phyloP scores from a whole-genome alignment of 768 basidiomycete species.

The Tylopilus rubrobrunneus region DNA sequence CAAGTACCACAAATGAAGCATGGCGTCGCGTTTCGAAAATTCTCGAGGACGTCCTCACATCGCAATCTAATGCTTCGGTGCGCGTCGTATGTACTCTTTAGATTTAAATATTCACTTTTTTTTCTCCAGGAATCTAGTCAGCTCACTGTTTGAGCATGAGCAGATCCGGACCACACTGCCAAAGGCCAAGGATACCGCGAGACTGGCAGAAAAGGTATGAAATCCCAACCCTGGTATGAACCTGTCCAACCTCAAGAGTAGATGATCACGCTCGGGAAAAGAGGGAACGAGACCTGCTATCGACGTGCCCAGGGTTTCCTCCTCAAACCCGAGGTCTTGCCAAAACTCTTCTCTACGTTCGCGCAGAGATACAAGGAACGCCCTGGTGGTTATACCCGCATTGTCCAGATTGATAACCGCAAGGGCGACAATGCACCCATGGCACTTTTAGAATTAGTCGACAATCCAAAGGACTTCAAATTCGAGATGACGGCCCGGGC shows the following conservation, averaged over 20 bases:
- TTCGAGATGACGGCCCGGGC: constrained; percentile 87
- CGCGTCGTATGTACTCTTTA: constrained; percentile 7
- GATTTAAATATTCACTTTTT: constrained; percentile 5
- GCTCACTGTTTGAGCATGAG: constrained; percentile 91
- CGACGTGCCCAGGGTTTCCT: constrained; percentile 76
- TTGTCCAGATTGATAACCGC: constrained; percentile 88
- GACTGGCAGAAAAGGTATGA: constrained; percentile 86
- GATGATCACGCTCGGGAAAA: constrained; percentile 93
- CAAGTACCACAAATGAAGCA: constrained; percentile 74
- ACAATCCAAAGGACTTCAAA: constrained; percentile 84
- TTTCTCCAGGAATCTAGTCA: constrained; percentile 76
- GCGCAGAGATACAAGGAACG: constrained; percentile 76
- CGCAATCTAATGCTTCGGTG: constrained; percentile 91
- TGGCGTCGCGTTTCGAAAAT: constrained; percentile 88
- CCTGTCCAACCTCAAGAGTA: constrained; percentile 26
- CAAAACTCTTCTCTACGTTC: constrained; percentile 81
- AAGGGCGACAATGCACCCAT: constrained; percentile 90
- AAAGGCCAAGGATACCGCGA: constrained; percentile 88
- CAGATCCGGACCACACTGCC: constrained; percentile 94
- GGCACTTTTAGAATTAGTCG: constrained; percentile 92
- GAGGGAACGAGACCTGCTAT: constrained; percentile 66
- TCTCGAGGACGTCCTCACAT: constrained; percentile 89
- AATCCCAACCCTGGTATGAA: background rate
- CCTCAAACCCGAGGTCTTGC: constrained; percentile 62
- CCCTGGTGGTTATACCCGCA: constrained; percentile 92